Percentiles rank a stretch among this genome's conserved stretches.
phyloP scores from a whole-genome alignment of 768 basidiomycete genomes.

The Leccinellum albellum region DNA sequence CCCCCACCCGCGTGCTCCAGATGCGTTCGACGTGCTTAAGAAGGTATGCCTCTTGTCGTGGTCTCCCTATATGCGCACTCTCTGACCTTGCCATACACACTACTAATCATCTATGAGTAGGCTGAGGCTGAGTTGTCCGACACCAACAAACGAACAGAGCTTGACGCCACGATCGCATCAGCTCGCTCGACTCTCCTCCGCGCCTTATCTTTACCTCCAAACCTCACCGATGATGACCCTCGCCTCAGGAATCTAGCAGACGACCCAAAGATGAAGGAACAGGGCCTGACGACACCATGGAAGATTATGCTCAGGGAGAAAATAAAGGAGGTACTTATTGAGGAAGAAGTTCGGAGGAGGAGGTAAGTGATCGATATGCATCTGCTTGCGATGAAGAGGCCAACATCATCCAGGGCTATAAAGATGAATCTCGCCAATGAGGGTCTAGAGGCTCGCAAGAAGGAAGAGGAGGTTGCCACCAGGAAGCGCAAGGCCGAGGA shows the following conservation, averaged over 20 bases:
- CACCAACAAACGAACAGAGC: constrained; percentile 71
- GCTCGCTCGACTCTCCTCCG: constrained; percentile 70
- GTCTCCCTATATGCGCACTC: not conserved
- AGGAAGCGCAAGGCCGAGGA: constrained; percentile 88
- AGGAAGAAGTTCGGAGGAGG: constrained; percentile 81
- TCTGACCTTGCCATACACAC: not conserved
- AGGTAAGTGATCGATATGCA: constrained; percentile 49
- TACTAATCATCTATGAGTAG: constrained; percentile 34
- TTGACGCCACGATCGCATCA: constrained; percentile 75
- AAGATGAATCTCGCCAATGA: constrained; percentile 92
- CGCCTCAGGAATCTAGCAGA: constrained; percentile 46
- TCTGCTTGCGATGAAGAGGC: not conserved
- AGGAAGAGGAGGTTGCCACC: constrained; percentile 75
- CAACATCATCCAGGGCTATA: constrained; percentile 55
- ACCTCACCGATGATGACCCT: constrained; percentile 56
- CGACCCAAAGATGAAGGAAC: constrained; percentile 30
- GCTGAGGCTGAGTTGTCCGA: constrained; percentile 83
- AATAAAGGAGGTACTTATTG: constrained; percentile 81
- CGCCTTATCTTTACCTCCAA: constrained; percentile 54
- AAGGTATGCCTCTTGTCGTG: constrained; percentile 50
- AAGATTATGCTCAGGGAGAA: constrained; percentile 63
- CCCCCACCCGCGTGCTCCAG: constrained; percentile 79
- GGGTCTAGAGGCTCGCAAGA: constrained; percentile 88
- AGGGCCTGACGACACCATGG: constrained; percentile 52
- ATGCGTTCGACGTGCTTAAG: constrained; percentile 92